Evolutionary conservation across 805 yeast genomes (phyloP), one percentile per base, ranked within the genome.

Genomic region (Metschnikowia lunata): DNA sequence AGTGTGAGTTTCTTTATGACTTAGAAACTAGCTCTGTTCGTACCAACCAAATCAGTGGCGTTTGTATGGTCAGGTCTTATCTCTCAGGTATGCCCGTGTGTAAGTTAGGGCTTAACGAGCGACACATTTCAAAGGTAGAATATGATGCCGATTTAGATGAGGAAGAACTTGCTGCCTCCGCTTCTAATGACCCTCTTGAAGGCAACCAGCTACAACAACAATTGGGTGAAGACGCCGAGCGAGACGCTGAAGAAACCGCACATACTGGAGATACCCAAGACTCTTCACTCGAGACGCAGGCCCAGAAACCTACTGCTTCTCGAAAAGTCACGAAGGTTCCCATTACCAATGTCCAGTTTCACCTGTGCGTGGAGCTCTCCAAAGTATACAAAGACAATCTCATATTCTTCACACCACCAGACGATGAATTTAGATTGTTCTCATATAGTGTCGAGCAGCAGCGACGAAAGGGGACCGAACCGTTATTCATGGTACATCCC

Each of bases 331-430:
- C 40, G 41, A 48, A 51, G 29, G 56, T 69, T 7, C 72, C 74
- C 10, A 61, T 71, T 28, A 48, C 64, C 5, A 66, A 69, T 43
- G 64, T 67, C 28, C 74, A 67, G 71, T 54, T 67, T 68, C 62
- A 71, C 55, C 68, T 88, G 65, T 88, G 96, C 66, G 95, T 88
- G n/a, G 73, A 85, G 40, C 65, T 88, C 32, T 78, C 83, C 2
- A 73, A 82, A 40, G 75, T 85, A 50, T 95, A 90, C 61, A 61
- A 67, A 13, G 74, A 75, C 7, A 83, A 88, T 53, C 75, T 80
- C 45, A 79, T 90, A 29, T 78, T 82, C 27, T 90, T 89, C 60
- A 79, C 85, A 13, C 97, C 97, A 12, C 97, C 97, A 0, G 97
- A 88, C 39, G 75, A 70, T 45, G 60, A 66, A 43, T 72, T 72